phyloP scores from a whole-genome alignment of 208 protist species.

The Wallacemonas rigidus region DNA sequence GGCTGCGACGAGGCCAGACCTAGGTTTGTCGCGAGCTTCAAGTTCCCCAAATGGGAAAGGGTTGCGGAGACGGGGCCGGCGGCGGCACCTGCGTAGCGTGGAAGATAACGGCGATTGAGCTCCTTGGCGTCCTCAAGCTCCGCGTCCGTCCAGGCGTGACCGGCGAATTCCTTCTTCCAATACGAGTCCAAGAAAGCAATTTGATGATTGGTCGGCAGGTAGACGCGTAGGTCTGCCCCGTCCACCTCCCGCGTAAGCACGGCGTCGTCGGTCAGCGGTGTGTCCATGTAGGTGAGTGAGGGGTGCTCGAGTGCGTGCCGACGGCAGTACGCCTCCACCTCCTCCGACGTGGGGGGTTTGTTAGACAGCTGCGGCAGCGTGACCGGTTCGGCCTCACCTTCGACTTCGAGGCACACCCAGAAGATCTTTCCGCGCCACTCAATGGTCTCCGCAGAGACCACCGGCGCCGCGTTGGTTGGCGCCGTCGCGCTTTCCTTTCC shows the following conservation, averaged over 20 bases:
- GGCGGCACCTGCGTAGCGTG: constrained; percentile 32
- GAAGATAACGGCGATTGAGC: constrained; percentile 37
- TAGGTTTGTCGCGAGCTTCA: constrained; percentile 11
- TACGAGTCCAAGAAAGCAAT: constrained; percentile 41
- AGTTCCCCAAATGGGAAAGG: constrained; percentile 8
- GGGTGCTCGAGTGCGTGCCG: constrained; percentile 29
- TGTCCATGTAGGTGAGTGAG: constrained; percentile 29
- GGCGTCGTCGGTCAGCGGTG: constrained; percentile 20
- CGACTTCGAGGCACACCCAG: constrained; percentile 54
- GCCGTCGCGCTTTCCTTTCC: background rate
- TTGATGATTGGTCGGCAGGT: constrained; percentile 51
- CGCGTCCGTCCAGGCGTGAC: constrained; percentile 48
- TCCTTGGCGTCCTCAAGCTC: constrained; percentile 47
- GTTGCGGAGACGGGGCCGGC: constrained; percentile 36
- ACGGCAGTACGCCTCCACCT: constrained; percentile 62
- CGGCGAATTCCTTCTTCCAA: constrained; percentile 38
- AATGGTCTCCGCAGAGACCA: constrained; percentile 12
- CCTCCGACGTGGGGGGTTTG: constrained; percentile 49
- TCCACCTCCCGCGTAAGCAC: constrained; percentile 3
- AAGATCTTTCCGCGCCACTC: constrained; percentile 67
- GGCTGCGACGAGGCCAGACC: constrained; percentile 12
- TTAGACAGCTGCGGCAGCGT: constrained; percentile 56
- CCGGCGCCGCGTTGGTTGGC: background rate
- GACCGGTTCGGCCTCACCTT: constrained; percentile 54
- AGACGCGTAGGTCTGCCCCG: constrained; percentile 23